These are phyloP conservation scores for Tetrahymena malaccensis DNA, from an alignment of 73 alveolate species.

Conservation along the genomic window DNA sequence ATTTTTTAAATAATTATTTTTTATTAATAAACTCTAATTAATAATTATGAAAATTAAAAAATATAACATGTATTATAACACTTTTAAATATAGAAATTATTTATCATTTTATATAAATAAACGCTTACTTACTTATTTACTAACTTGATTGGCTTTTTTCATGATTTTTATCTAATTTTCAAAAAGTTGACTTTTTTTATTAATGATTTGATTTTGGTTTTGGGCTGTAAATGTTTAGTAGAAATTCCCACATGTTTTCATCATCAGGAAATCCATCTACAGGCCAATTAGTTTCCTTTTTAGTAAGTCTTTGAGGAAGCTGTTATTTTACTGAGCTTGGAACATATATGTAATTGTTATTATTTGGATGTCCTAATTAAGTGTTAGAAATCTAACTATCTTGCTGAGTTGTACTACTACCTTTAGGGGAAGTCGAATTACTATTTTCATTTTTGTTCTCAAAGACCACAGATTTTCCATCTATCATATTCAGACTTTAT, in stretches of 20 bases:
- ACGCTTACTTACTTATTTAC: no score
- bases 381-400: neutral
- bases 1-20: no score
- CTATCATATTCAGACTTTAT: neutral
- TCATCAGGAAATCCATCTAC: slow-evolving; percentile 45
- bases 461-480: neutral
- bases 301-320: slow-evolving; percentile 8
- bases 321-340: neutral
- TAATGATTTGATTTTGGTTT: neutral
- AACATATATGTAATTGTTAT: neutral
- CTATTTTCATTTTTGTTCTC: neutral
- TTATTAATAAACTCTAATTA: no score
- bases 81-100: no score
- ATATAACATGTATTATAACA: no score
- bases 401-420: neutral
- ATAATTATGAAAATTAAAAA: no score
- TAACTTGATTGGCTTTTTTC: neutral
- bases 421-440: neutral
- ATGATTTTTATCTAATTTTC: neutral
- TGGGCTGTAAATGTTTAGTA: neutral
- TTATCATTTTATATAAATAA: no score
- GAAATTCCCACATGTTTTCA: slow-evolving; percentile 47
- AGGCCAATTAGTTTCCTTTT: slow-evolving; percentile 9
- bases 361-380: neutral
- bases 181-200: neutral